These are phyloP conservation scores for Hebeloma cylindrosporum DNA, from an alignment of 768 basidiomycete genomes.

Conservation along the genomic window DNA sequence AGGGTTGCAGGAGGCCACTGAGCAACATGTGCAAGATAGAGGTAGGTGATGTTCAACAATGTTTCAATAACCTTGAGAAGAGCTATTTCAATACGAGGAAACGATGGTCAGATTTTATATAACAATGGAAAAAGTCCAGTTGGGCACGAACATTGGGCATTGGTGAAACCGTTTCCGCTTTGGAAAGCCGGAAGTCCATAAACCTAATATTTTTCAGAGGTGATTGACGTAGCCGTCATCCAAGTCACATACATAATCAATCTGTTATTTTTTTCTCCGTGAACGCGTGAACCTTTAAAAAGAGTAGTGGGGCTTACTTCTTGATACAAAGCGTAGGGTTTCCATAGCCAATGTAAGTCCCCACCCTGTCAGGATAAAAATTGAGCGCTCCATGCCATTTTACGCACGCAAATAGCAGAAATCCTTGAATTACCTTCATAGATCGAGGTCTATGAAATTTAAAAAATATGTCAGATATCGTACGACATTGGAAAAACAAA, in stretches of 20 bases:
- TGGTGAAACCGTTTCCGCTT: slow-evolving; percentile 75
- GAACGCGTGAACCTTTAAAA: slow-evolving; percentile 31
- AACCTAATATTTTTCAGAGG: slow-evolving; percentile 55
- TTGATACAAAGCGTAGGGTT: slow-evolving; percentile 78
- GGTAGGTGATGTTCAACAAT: slow-evolving; percentile 66
- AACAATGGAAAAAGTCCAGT: not conserved
- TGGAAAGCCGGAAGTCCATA: slow-evolving; percentile 73
- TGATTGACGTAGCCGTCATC: too few species aligned
- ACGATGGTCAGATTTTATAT: not conserved
- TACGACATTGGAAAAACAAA: not conserved
- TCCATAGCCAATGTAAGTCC: slow-evolving; percentile 91
- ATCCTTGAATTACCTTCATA: slow-evolving; percentile 51
- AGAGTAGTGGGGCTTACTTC: slow-evolving; percentile 43
- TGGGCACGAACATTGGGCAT: slow-evolving; percentile 69
- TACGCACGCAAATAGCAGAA: not conserved
- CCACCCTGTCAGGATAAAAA: slow-evolving; percentile 52
- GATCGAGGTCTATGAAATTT: slow-evolving; percentile 65
- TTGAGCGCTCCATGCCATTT: not conserved
- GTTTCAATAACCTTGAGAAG: slow-evolving; percentile 80
- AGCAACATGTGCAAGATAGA: slow-evolving; percentile 70
- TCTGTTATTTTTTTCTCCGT: slow-evolving; percentile 18
- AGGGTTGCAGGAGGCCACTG: slow-evolving; percentile 66
- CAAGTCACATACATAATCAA: slow-evolving; percentile 34
- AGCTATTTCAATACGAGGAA: slow-evolving; percentile 44
- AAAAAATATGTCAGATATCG: not conserved